Evolutionary conservation across 169 alveolate genomes (phyloP).

Genomic region (Plasmodium yoelii): DNA sequence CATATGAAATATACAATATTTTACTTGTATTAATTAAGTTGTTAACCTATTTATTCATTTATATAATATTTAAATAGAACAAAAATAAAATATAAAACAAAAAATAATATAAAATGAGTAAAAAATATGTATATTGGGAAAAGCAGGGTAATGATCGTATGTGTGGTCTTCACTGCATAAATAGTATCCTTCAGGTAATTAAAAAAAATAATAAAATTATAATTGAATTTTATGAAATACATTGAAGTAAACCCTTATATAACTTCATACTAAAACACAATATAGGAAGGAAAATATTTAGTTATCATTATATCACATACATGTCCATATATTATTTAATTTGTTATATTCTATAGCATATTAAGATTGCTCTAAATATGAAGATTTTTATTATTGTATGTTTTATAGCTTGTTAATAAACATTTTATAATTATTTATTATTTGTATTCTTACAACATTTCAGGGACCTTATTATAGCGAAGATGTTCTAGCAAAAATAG

Average conservation of each 20-base stretch:
- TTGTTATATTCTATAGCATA: neutral
- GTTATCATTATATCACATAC: neutral
- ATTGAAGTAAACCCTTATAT: neutral
- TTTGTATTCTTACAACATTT: neutral
- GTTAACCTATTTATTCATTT: neutral
- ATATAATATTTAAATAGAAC: neutral
- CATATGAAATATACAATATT: neutral
- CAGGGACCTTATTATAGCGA: constrained; percentile 84
- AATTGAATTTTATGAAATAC: constrained; percentile 1
- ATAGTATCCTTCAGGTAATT: constrained; percentile 88
- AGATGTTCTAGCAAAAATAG: constrained; percentile 82
- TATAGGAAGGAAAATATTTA: too few species aligned
- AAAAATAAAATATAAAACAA: neutral
- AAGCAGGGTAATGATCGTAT: constrained; percentile 91
- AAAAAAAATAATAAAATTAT: neutral
- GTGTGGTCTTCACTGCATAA: constrained; percentile 92
- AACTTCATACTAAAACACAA: neutral
- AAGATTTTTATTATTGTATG: too few species aligned
- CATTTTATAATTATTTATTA: too few species aligned
- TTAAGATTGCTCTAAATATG: too few species aligned
- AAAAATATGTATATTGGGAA: constrained; percentile 90
- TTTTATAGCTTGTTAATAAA: too few species aligned
- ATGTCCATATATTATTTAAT: neutral
- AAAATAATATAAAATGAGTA: constrained; percentile 35
- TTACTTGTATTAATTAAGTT: too few species aligned